A percentile compares a stretch with the other conserved stretches of the same genome.
These are phyloP conservation scores for Oryza coarctata DNA, from an alignment of 176 grass and related monocot genomes.

Conservation along the genomic window DNA sequence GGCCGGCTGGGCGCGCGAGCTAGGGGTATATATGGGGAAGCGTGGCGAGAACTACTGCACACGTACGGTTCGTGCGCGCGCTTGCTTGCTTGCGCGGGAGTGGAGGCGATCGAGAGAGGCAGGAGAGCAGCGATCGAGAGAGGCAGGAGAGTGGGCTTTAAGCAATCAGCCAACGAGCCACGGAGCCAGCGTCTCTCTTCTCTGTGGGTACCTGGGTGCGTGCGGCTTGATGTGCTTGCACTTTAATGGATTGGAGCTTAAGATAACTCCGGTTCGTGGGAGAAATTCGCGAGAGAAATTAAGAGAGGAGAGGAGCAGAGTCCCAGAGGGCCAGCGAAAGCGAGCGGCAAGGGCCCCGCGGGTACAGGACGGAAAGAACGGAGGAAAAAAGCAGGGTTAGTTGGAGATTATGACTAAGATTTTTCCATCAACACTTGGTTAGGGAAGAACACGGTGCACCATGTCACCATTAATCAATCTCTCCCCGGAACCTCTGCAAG, in stretches of 20 bases:
- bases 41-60: conserved; percentile 48
- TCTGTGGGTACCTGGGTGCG: not conserved
- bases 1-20: conserved; percentile 4
- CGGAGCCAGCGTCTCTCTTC: not conserved
- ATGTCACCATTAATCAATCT: not conserved
- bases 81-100: too few species aligned
- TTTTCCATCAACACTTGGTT: conserved; percentile 30
- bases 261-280: conserved; percentile 46
- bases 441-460: not conserved
- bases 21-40: conserved; percentile 60
- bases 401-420: conserved; percentile 45
- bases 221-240: conserved; percentile 30
- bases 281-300: conserved; percentile 25
- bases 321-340: not conserved
- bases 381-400: conserved; percentile 38
- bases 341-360: not conserved
- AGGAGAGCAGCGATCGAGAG: conserved; percentile 57
- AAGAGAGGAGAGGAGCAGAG: not conserved
- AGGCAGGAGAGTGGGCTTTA: conserved; percentile 46
- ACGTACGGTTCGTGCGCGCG: conserved; percentile 26
- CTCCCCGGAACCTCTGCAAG: not conserved
- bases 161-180: conserved; percentile 42
- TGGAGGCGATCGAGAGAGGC: not conserved
- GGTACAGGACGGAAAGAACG: conserved; percentile 25
- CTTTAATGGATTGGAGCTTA: conserved; percentile 71